A percentile compares a stretch with the other conserved stretches of the same genome.
Conservation (phyloP, 306 rosid species). For the Rubus parviflorus region DNA sequence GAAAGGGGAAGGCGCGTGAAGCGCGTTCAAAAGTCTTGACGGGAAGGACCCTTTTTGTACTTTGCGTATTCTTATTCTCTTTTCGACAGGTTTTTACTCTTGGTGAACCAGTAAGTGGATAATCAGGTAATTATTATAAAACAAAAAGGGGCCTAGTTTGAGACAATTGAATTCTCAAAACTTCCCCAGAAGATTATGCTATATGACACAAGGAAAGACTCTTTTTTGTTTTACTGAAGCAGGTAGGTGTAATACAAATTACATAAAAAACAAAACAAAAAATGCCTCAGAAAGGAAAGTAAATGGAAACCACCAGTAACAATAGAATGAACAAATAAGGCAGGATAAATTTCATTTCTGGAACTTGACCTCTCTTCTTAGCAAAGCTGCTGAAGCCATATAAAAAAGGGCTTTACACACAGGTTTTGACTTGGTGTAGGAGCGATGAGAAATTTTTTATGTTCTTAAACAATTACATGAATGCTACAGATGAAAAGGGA, state of each 20-base stretch:
- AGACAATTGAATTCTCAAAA: background rate
- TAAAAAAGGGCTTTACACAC: conserved; percentile 3
- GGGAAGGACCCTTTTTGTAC: too few species aligned
- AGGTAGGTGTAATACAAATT: background rate
- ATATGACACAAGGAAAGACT: background rate
- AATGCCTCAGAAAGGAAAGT: background rate
- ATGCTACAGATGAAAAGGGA: background rate
- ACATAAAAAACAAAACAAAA: background rate
- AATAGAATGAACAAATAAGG: background rate
- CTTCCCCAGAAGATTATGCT: background rate
- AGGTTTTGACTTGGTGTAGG: background rate
- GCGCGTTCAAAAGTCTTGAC: too few species aligned
- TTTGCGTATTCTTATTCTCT: too few species aligned
- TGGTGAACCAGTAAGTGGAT: too few species aligned
- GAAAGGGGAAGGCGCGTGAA: too few species aligned
- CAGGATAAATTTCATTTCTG: background rate
- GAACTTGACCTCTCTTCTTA: background rate
- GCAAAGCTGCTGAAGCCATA: conserved; percentile 13
- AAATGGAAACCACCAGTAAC: background rate
- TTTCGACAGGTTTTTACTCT: too few species aligned
- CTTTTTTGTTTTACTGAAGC: background rate
- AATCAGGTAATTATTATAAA: too few species aligned
- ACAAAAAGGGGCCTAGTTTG: background rate
- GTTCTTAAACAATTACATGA: conserved; percentile 1
- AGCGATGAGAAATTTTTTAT: background rate